A percentile compares a stretch with the other conserved stretches of the same genome.
Evolutionary conservation across 2,329 filamentous ascomycete species (phyloP).

Genomic region (Aspergillus pseudoterreus): DNA sequence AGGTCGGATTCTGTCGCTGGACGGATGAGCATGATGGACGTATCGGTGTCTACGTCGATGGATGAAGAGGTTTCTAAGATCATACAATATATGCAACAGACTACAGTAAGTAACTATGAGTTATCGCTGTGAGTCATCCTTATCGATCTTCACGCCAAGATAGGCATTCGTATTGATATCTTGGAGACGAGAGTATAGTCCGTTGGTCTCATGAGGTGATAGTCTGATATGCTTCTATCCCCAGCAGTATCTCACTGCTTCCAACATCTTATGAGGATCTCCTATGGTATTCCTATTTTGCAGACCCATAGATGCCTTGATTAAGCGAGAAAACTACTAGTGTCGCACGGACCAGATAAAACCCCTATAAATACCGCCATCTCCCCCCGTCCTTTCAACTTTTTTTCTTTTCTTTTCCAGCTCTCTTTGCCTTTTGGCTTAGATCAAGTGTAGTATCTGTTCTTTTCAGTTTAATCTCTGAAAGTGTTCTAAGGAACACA

Average conservation of each 20-base stretch:
- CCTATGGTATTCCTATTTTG: too few species aligned
- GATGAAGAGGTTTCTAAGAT: background rate
- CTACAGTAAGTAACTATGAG: too few species aligned
- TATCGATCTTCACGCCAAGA: too few species aligned
- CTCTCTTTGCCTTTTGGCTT: conserved; percentile 60
- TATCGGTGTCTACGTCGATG: background rate
- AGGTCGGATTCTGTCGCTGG: conserved; percentile 30
- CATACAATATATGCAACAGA: background rate
- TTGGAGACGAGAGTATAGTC: too few species aligned
- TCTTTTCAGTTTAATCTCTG: conserved; percentile 97
- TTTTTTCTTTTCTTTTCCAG: conserved; percentile 44
- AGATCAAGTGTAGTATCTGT: conserved; percentile 95
- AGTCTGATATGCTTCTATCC: too few species aligned
- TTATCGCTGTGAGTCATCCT: too few species aligned
- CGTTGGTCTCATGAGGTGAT: too few species aligned
- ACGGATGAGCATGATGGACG: conserved; percentile 22
- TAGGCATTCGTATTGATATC: too few species aligned
- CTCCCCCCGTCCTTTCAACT: conserved; percentile 21
- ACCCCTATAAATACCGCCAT: conserved; percentile 24
- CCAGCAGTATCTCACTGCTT: too few species aligned
- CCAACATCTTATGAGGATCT: too few species aligned
- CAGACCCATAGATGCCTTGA: background rate
- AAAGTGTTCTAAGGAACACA: conserved; percentile 69
- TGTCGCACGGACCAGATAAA: conserved; percentile 10
- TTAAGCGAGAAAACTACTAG: conserved; percentile 3